These are phyloP conservation scores for Penicillium samsonianum DNA, from an alignment of 495 filamentous ascomycete species.

Conservation along the genomic window DNA sequence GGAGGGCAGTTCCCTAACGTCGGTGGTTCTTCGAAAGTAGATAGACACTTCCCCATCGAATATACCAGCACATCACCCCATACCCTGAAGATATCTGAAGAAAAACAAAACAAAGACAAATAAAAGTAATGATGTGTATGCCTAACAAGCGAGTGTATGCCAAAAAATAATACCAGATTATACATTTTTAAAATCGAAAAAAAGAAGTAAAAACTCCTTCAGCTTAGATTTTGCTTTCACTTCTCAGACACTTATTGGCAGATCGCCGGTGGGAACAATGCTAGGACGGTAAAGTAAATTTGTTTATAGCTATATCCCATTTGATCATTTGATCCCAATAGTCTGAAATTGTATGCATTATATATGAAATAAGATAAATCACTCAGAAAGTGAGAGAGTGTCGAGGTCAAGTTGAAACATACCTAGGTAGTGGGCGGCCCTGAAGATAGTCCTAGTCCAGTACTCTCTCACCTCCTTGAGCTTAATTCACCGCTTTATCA, in stretches of 20 bases:
- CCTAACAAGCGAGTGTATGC: not conserved
- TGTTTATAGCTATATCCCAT: not conserved
- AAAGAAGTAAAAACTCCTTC: not conserved
- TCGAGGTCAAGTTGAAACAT: not conserved
- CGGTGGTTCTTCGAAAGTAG: constrained; percentile 40
- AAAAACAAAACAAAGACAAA: not conserved
- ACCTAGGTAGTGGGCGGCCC: not conserved
- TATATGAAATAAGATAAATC: not conserved
- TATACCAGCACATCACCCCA: constrained; percentile 37
- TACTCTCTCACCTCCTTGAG: not conserved
- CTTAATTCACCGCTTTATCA: not conserved
- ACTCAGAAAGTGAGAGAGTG: not conserved
- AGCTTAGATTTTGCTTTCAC: not conserved
- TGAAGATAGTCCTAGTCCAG: not conserved
- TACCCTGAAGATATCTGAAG: constrained; percentile 10
- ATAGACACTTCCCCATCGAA: constrained; percentile 45
- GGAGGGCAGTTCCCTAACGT: constrained; percentile 27
- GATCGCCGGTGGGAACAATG: not conserved
- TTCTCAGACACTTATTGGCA: not conserved
- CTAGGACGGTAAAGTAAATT: not conserved
- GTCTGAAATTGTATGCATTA: not conserved
- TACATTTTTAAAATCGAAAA: not conserved
- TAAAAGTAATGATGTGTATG: constrained; percentile 7
- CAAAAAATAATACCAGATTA: not conserved
- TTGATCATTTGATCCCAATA: not conserved